Conservation (phyloP, 2,329 filamentous ascomycete genomes). For the Sporothrix dimorphospora region DNA sequence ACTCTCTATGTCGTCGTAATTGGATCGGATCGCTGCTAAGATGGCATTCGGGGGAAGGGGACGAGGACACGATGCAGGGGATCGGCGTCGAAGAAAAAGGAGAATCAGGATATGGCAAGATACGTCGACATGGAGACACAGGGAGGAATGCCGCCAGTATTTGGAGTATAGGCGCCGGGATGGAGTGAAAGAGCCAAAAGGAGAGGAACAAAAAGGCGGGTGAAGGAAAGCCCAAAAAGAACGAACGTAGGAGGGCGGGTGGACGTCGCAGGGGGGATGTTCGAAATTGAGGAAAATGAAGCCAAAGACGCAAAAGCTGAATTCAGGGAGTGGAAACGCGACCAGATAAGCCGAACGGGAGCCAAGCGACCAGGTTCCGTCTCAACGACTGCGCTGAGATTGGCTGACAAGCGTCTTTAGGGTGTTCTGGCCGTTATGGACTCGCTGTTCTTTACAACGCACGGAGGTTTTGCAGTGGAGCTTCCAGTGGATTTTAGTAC, state of each 20-base stretch:
- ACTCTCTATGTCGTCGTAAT: conserved; percentile 2
- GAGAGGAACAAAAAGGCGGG: neutral
- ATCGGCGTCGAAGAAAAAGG: conserved; percentile 7
- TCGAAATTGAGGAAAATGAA: conserved; percentile 17
- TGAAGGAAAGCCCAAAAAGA: neutral
- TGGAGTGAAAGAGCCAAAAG: neutral
- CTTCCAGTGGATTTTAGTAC: neutral
- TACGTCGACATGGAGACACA: neutral
- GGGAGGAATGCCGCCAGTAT: neutral
- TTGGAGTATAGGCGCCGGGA: neutral
- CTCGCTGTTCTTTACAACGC: conserved; percentile 11
- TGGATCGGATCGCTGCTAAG: neutral
- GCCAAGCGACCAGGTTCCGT: neutral
- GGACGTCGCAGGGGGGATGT: conserved; percentile 16
- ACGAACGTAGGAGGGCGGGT: neutral
- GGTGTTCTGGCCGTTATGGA: neutral
- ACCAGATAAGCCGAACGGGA: conserved; percentile 20
- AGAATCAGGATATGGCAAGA: neutral
- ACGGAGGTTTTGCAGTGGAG: neutral
- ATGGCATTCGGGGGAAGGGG: neutral
- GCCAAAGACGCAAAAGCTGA: conserved; percentile 13
- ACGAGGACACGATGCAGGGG: neutral
- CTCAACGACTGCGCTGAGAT: neutral
- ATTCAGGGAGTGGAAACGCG: conserved; percentile 23
- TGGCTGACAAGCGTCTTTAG: conserved; percentile 3